phyloP scores from a whole-genome alignment of 2,329 filamentous ascomycete species.

The Epichloe gansuensis region DNA sequence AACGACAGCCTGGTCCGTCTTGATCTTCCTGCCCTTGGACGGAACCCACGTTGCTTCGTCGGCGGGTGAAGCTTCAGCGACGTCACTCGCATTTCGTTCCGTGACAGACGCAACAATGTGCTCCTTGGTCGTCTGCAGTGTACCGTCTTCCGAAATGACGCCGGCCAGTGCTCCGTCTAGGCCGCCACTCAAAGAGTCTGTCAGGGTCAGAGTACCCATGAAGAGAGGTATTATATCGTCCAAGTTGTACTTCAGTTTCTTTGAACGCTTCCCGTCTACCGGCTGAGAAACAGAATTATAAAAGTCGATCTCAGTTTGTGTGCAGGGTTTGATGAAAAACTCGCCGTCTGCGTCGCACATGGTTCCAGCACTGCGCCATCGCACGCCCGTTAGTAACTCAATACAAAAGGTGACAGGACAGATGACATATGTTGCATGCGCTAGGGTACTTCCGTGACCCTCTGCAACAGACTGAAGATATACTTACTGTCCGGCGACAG shows the following conservation, averaged over 20 bases:
- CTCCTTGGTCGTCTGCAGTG: conserved; percentile 21
- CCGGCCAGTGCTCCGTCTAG: conserved; percentile 37
- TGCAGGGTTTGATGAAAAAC: conserved; percentile 91
- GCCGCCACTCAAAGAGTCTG: conserved; percentile 35
- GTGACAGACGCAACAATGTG: conserved; percentile 21
- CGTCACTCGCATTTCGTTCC: conserved; percentile 18
- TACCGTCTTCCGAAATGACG: conserved; percentile 26
- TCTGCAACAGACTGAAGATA: background rate
- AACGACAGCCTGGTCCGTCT: conserved; percentile 70
- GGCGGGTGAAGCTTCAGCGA: conserved; percentile 4
- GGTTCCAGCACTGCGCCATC: conserved; percentile 62
- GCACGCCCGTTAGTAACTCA: background rate
- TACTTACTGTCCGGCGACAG: conserved; percentile 75
- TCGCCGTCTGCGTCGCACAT: conserved; percentile 72
- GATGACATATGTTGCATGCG: background rate
- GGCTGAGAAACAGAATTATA: conserved; percentile 49
- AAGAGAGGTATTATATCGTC: conserved; percentile 72
- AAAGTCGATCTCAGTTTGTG: conserved; percentile 72
- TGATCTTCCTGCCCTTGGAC: conserved; percentile 47
- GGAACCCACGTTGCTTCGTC: conserved; percentile 31
- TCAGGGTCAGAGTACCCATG: conserved; percentile 68
- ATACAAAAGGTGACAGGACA: background rate
- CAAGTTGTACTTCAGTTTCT: conserved; percentile 36
- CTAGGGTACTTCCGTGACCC: background rate
- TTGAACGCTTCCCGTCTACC: conserved; percentile 47